Evolutionary conservation across 345 rosid species (phyloP).

Genomic region (Aquilaria malaccensis): DNA sequence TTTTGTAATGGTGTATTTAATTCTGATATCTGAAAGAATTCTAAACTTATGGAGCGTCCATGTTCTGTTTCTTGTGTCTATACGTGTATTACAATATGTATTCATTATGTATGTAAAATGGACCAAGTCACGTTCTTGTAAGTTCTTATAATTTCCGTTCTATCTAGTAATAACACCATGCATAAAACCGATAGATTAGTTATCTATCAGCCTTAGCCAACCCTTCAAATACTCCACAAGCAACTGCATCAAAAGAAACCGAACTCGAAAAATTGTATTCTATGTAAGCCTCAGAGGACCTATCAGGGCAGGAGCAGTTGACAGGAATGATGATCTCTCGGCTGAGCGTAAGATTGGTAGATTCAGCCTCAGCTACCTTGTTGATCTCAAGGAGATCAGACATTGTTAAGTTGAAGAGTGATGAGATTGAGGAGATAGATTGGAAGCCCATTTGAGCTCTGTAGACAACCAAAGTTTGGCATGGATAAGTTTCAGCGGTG

Average conservation of each 20-base stretch:
- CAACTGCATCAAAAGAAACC: constrained; percentile 16
- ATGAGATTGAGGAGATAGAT: constrained; percentile 18
- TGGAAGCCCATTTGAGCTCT: constrained; percentile 23
- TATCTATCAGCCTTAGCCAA: constrained; percentile 13
- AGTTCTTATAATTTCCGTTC: too few relatives aligned
- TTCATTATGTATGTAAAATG: too few relatives aligned
- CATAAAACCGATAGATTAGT: too few relatives aligned
- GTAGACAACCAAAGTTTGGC: constrained; percentile 20
- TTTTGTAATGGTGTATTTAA: too few relatives aligned
- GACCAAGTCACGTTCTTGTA: too few relatives aligned
- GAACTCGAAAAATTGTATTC: constrained; percentile 12
- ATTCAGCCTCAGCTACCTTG: constrained; percentile 18
- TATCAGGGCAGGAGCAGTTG: constrained; percentile 15
- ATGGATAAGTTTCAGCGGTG: constrained; percentile 2
- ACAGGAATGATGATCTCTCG: constrained; percentile 27
- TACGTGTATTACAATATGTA: too few relatives aligned
- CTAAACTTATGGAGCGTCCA: too few relatives aligned
- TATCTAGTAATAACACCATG: too few relatives aligned
- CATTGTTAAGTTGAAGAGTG: constrained; percentile 20
- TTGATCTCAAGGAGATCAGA: constrained; percentile 14
- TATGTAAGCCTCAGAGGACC: constrained; percentile 15
- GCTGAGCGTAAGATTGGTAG: constrained; percentile 14
- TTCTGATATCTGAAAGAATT: too few relatives aligned
- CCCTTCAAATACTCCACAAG: constrained; percentile 30
- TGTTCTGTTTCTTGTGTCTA: too few relatives aligned